Base-by-base conservation (phyloP, 345 rosid species). In the Stellera chamaejasme region DNA sequence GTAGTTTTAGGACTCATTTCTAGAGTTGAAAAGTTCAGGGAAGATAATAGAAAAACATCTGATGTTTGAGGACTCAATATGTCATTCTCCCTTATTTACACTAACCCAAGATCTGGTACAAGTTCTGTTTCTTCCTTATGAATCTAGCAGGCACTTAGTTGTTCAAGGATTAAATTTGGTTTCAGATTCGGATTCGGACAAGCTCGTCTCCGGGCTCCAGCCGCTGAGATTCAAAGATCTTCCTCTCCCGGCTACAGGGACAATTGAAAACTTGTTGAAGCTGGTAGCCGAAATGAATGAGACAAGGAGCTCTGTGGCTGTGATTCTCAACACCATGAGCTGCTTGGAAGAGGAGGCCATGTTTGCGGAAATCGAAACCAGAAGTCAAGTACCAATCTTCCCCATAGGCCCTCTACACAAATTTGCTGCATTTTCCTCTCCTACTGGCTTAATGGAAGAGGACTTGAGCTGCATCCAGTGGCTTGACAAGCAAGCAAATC, bases 381-480 rank as follows among this genome's bases (percentile, higher is more conserved):
- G 58, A 52, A 13, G 50, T 66, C n/a, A 50, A 56, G 41, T 56
- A 8, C 72, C 77, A n/a, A 42, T 57, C 27, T 79, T 74, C 43
- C 61, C 77, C 3, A 67, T 74, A 0, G 74, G 82, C 13, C 85
- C 85, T 39, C 67, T 77, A n/a, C 76, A 77, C 62, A 77, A 79
- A 50, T 55, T 54, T 66, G 55, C 48, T 13, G 43, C 62, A 12
- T 19, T 1, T 19, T 50, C 64, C 57, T 58, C 67, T 27, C 62
- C 77, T 10, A 63, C 59, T 43, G 71, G 74, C 63, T 55, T 65
- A 48, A 15, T 55, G 7, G 12, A 59, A 48, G 58, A 70, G 41
- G 79, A 76, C 58, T 51, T 41, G 32, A 69, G 58, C 23, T 70
- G 66, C 19, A 53, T 79, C 47, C 50, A 72, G 43, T 71, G 84